phyloP scores from a whole-genome alignment of 768 basidiomycete species.

The Hygrophorus pudorinus region DNA sequence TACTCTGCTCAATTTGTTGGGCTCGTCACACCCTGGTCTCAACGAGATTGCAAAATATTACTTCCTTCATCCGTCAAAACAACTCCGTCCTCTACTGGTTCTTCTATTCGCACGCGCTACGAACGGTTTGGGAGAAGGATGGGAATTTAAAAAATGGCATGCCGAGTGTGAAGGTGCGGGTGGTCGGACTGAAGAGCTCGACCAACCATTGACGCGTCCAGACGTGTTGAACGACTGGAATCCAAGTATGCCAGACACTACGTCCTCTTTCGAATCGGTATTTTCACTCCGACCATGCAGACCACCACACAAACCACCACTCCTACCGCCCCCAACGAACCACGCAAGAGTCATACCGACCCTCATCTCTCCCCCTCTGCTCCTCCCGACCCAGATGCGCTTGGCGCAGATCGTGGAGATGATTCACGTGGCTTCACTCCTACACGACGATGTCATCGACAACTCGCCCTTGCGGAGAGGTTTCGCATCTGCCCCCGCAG shows the following conservation, averaged over 20 bases:
- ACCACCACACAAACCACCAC: conserved; percentile 23
- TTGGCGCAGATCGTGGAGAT: conserved; percentile 96
- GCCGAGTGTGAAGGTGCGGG: conserved; percentile 47
- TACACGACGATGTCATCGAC: conserved; percentile 90
- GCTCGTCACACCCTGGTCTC: conserved; percentile 82
- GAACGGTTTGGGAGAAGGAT: conserved; percentile 73
- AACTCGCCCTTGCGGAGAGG: conserved; percentile 51
- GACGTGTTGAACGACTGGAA: conserved; percentile 90
- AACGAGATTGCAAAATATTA: conserved; percentile 87
- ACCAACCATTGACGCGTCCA: conserved; percentile 68
- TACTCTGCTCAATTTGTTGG: conserved; percentile 68
- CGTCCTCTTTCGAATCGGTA: conserved; percentile 53
- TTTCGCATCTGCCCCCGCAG: conserved; percentile 49
- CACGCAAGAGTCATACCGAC: conserved; percentile 10
- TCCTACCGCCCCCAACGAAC: conserved; percentile 16
- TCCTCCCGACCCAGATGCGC: conserved; percentile 83
- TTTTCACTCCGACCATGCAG: conserved; percentile 38
- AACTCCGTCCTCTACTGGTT: conserved; percentile 82
- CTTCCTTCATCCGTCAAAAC: conserved; percentile 83
- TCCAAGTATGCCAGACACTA: conserved; percentile 73
- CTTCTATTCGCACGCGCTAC: conserved; percentile 88
- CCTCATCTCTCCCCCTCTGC: conserved; percentile 25
- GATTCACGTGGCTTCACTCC: conserved; percentile 90
- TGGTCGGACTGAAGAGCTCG: conserved; percentile 49
- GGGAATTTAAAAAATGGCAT: conserved; percentile 49